Conservation (phyloP, 805 yeast genomes). For the Saturnispora quitensis region DNA sequence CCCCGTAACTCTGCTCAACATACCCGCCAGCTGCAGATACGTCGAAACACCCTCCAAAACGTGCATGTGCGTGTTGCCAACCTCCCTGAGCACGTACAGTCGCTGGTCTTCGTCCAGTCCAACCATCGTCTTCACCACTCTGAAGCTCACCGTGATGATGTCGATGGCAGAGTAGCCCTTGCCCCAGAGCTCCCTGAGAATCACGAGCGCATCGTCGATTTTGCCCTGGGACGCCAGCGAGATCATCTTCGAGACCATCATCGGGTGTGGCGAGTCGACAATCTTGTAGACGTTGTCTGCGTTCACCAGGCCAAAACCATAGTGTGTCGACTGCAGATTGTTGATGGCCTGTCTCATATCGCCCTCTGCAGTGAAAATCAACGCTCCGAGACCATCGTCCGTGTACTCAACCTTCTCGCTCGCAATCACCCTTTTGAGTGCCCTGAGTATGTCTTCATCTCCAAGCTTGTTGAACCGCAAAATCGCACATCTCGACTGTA, state of each 20-base stretch:
- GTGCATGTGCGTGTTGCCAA: slow-evolving; percentile 88
- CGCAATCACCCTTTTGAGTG: slow-evolving; percentile 63
- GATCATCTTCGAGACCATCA: slow-evolving; percentile 66
- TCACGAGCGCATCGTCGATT: slow-evolving; percentile 57
- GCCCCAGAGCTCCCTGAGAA: slow-evolving; percentile 65
- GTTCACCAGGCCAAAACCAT: slow-evolving; percentile 88
- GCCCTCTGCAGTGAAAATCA: slow-evolving; percentile 93
- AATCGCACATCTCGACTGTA: slow-evolving; percentile 94
- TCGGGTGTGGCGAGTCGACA: slow-evolving; percentile 94
- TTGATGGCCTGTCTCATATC: slow-evolving; percentile 98
- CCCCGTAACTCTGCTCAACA: slow-evolving; percentile 30
- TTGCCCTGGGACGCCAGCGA: slow-evolving; percentile 24
- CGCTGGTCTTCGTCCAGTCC: slow-evolving; percentile 53
- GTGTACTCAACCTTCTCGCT: slow-evolving; percentile 67
- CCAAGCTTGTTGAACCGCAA: slow-evolving; percentile 71
- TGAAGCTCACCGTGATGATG: slow-evolving; percentile 81
- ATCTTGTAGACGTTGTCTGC: slow-evolving; percentile 90
- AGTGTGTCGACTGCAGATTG: slow-evolving; percentile 85
- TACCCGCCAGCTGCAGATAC: slow-evolving; percentile 75
- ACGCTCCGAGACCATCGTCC: slow-evolving; percentile 86
- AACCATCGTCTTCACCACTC: slow-evolving; percentile 65
- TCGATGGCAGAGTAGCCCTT: slow-evolving; percentile 93
- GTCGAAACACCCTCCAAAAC: slow-evolving; percentile 89
- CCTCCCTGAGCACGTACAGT: slow-evolving; percentile 71
- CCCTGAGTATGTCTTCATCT: slow-evolving; percentile 75